Percentiles rank a stretch among this genome's conserved stretches.
Conservation (phyloP, 306 rosid genomes). For the Coriaria nepalensis region DNA sequence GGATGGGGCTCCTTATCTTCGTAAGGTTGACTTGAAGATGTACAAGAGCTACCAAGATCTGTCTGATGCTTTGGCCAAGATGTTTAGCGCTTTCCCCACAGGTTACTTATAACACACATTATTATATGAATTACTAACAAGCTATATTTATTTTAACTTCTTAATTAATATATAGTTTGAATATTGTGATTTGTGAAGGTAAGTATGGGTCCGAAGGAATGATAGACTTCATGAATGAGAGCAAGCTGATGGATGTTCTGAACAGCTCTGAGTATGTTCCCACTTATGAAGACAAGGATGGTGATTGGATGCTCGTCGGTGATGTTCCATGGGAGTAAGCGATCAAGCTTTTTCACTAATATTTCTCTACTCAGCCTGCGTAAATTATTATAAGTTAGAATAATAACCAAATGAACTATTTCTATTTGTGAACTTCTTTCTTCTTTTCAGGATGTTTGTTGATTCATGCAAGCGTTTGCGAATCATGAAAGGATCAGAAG, state of each 20-base stretch:
- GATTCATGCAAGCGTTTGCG: conserved; percentile 96
- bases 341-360: background rate
- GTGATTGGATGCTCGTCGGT: conserved; percentile 99
- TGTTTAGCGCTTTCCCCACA: conserved; percentile 96
- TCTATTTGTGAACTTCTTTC: too few species aligned
- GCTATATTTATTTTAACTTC: background rate
- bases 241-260: conserved; percentile 97
- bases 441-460: conserved; percentile 73
- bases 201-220: conserved; percentile 92
- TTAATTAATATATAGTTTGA: conserved; percentile 1
- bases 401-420: background rate
- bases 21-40: conserved; percentile 91
- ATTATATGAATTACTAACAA: background rate
- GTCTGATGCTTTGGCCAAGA: conserved; percentile 91
- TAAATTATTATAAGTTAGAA: conserved; percentile 1
- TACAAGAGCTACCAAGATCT: conserved; percentile 82
- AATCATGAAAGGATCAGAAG: conserved; percentile 98
- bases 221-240: conserved; percentile 99
- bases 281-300: conserved; percentile 96
- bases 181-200: conserved; percentile 36
- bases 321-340: conserved; percentile 99
- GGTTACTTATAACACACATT: conserved; percentile 9
- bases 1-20: conserved; percentile 99
- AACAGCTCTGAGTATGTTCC: conserved; percentile 99
- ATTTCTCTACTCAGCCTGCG: conserved; percentile 8